Conservation (phyloP, 2,329 filamentous ascomycete species). For the Aspergillus fructus region DNA sequence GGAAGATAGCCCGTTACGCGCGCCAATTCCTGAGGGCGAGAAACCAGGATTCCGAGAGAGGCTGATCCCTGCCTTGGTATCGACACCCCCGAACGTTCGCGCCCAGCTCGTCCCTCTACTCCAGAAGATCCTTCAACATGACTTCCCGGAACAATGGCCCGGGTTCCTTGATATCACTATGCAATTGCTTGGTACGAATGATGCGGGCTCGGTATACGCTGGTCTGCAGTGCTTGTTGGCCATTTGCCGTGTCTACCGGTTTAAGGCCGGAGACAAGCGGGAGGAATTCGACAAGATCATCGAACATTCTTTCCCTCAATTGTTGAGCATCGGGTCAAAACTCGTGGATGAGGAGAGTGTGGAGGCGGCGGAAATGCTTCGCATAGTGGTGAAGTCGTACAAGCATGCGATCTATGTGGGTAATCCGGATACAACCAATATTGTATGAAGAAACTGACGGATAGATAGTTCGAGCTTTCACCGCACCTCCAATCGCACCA, state of each 20-base stretch:
- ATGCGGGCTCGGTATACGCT: constrained; percentile 82
- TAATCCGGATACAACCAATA: constrained; percentile 17
- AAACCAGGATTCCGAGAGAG: constrained; percentile 84
- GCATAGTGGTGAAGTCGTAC: constrained; percentile 92
- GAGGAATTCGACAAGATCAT: constrained; percentile 93
- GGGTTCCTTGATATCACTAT: constrained; percentile 90
- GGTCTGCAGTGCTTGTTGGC: constrained; percentile 91
- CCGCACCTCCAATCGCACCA: constrained; percentile 73
- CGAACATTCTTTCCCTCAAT: constrained; percentile 81
- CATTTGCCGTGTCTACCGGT: constrained; percentile 92
- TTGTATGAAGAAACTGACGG: constrained; percentile 26
- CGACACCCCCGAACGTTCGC: constrained; percentile 76
- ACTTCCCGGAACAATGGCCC: constrained; percentile 94
- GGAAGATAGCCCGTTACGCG: constrained; percentile 71
- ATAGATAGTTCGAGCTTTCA: constrained; percentile 76
- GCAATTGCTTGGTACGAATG: constrained; percentile 82
- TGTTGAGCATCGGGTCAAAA: constrained; percentile 83
- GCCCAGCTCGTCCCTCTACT: constrained; percentile 91
- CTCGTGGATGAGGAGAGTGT: constrained; percentile 87
- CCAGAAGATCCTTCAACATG: constrained; percentile 92
- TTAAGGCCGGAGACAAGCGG: constrained; percentile 80
- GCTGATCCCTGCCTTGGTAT: constrained; percentile 82
- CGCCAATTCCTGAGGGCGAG: constrained; percentile 81
- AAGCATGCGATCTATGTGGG: constrained; percentile 96
- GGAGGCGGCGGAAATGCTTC: constrained; percentile 95